phyloP scores from a whole-genome alignment of 305 asterid genomes.

The Solanum aculeatissimum region DNA sequence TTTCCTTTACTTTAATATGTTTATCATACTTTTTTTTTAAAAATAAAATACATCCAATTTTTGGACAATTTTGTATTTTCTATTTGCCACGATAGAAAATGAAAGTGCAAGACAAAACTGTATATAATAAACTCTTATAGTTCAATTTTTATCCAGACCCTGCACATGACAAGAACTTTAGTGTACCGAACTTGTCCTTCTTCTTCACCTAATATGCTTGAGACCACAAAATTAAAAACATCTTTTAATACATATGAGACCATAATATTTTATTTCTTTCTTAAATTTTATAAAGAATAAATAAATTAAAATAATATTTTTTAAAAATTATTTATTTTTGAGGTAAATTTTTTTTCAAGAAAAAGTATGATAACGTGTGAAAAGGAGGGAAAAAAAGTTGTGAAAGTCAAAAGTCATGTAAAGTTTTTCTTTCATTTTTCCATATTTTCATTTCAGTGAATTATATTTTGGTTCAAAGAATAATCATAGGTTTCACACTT shows the following conservation, averaged over 20 bases:
- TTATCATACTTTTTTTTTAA: neutral
- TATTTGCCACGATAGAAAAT: neutral
- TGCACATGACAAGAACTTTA: too few species aligned
- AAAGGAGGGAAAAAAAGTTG: neutral
- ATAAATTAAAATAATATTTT: neutral
- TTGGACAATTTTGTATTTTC: neutral
- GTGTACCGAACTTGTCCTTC: too few species aligned
- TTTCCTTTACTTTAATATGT: neutral
- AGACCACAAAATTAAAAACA: too few species aligned
- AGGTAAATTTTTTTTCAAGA: neutral
- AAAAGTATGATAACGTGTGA: neutral
- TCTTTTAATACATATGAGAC: too few species aligned
- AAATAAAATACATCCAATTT: neutral
- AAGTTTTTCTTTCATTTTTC: neutral
- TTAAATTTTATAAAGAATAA: neutral
- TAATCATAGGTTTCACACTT: neutral
- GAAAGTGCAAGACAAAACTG: too few species aligned
- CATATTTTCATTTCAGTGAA: neutral
- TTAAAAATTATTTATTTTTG: too few species aligned
- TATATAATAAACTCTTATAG: too few species aligned
- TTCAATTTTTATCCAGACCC: too few species aligned
- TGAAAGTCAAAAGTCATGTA: neutral
- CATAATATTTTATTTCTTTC: neutral
- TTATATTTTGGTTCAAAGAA: neutral
- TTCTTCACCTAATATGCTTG: too few species aligned